Conservation (phyloP, 1,284 basidiomycete species). For the Meira nashicola region DNA sequence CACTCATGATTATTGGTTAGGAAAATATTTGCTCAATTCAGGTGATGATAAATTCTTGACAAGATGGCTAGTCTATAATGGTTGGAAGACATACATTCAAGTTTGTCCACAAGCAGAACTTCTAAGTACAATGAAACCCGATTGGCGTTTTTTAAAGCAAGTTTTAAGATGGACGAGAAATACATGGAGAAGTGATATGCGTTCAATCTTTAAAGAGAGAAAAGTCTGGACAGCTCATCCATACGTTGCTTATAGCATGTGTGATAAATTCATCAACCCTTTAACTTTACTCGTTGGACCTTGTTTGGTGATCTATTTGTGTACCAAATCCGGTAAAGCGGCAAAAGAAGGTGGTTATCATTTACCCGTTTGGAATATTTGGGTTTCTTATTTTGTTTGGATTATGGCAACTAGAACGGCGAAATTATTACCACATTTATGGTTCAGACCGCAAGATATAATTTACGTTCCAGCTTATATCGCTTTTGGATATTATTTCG, state of each 20-base stretch:
- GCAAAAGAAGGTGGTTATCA: conserved; percentile 73
- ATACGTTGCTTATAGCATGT: conserved; percentile 86
- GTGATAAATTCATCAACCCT: conserved; percentile 86
- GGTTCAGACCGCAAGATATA: conserved; percentile 75
- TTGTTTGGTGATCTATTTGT: conserved; percentile 67
- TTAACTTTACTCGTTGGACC: conserved; percentile 79
- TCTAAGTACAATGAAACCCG: conserved; percentile 87
- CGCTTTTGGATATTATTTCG: conserved; percentile 60
- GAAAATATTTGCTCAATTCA: conserved; percentile 16
- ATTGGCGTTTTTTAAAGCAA: conserved; percentile 89
- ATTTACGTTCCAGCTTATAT: conserved; percentile 76
- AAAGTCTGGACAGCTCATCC: conserved; percentile 82
- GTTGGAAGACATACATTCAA: conserved; percentile 88
- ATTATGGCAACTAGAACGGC: conserved; percentile 73
- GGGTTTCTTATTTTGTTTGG: conserved; percentile 26
- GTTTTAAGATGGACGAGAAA: conserved; percentile 86
- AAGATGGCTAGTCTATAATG: conserved; percentile 90
- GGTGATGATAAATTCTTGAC: conserved; percentile 81
- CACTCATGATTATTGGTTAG: conserved; percentile 86
- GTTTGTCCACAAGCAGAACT: conserved; percentile 84
- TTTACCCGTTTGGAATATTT: conserved; percentile 75
- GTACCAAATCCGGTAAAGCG: conserved; percentile 71
- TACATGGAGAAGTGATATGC: conserved; percentile 82
- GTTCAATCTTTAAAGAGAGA: conserved; percentile 79
- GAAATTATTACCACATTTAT: conserved; percentile 82